These are phyloP conservation scores for Penicillium psychrofluorescens DNA, from an alignment of 495 filamentous ascomycete species.

Conservation along the genomic window DNA sequence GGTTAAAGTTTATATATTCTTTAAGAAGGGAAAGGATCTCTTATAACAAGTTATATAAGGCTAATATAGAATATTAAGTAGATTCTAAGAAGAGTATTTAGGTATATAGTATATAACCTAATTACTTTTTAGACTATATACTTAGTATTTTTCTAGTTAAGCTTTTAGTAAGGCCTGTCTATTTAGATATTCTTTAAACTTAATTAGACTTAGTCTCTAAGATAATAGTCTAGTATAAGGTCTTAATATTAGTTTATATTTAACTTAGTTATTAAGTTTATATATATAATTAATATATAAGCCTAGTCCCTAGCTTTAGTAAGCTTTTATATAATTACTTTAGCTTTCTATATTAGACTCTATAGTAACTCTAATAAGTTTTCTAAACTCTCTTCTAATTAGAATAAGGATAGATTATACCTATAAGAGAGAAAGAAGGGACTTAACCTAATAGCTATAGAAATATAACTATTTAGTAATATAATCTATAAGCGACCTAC, in stretches of 20 bases:
- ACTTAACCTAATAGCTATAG: background rate
- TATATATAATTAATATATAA: background rate
- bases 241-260: background rate
- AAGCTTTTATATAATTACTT: background rate
- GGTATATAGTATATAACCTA: background rate
- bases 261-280: background rate
- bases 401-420: background rate
- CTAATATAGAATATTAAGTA: background rate
- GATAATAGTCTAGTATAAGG: background rate
- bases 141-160: background rate
- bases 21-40: background rate
- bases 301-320: background rate
- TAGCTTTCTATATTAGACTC: background rate
- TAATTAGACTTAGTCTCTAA: background rate
- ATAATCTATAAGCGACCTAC: too few species aligned
- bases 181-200: background rate
- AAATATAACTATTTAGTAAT: background rate
- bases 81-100: background rate
- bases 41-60: background rate
- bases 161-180: background rate
- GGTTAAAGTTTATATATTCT: background rate
- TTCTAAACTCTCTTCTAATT: background rate
- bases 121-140: background rate
- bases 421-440: background rate
- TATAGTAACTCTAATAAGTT: background rate